phyloP scores from a whole-genome alignment of 805 yeast genomes.

The Saturnispora diversa region DNA sequence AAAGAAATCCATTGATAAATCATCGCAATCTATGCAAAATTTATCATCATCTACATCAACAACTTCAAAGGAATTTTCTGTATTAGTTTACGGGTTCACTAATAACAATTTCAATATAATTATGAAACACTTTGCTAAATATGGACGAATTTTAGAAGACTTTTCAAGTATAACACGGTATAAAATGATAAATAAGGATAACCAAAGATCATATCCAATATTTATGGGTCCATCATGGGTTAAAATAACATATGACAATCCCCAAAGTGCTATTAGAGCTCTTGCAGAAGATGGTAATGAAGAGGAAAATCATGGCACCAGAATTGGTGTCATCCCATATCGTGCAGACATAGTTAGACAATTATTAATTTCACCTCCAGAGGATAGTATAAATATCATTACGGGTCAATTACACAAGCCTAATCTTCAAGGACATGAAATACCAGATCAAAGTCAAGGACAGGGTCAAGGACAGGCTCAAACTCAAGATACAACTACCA shows the following conservation, averaged over 20 bases:
- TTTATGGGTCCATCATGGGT: constrained; percentile 87
- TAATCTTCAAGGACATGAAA: too few relatives aligned
- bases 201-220: constrained; percentile 41
- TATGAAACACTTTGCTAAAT: constrained; percentile 13
- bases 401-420: neutral
- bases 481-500: neutral
- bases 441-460: too few relatives aligned
- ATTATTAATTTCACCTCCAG: constrained; percentile 32
- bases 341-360: constrained; percentile 53
- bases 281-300: constrained; percentile 72
- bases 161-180: constrained; percentile 1
- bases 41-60: constrained; percentile 39
- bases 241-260: constrained; percentile 73
- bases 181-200: neutral
- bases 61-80: constrained; percentile 55
- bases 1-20: too few relatives aligned
- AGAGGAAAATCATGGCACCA: constrained; percentile 45
- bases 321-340: constrained; percentile 63
- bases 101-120: neutral
- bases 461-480: too few relatives aligned
- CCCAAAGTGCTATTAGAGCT: constrained; percentile 73
- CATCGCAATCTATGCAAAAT: constrained; percentile 28
- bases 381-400: constrained; percentile 28
- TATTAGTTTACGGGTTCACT: constrained; percentile 49
- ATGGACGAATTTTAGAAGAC: constrained; percentile 15